Conservation (phyloP, 2,329 filamentous ascomycete species). For the Colletotrichum paranaense region DNA sequence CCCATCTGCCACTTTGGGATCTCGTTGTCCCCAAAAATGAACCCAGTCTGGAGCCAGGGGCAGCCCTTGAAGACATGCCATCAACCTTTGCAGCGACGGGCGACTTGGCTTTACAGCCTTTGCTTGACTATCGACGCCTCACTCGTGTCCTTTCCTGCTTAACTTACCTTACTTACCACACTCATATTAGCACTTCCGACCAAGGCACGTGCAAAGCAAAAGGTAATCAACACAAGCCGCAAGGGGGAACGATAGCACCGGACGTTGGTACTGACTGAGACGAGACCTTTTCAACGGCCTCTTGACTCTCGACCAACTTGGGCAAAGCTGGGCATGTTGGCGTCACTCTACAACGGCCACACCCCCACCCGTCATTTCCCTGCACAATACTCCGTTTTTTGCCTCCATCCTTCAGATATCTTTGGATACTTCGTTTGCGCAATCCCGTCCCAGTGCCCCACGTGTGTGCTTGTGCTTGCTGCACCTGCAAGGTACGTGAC, state of each 20-base stretch:
- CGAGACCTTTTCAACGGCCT: slow-evolving; percentile 5
- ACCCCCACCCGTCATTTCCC: slow-evolving; percentile 12
- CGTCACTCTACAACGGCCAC: not conserved
- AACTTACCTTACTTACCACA: not conserved
- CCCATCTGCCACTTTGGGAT: slow-evolving; percentile 10
- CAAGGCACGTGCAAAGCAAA: too few relatives aligned
- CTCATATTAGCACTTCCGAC: not conserved
- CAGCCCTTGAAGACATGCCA: not conserved
- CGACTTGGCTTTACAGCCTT: not conserved
- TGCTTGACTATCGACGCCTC: not conserved
- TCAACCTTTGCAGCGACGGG: not conserved
- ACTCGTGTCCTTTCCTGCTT: not conserved
- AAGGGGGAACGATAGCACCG: not conserved
- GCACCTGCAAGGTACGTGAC: not conserved
- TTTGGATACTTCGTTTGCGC: slow-evolving; percentile 20
- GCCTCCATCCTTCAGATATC: not conserved
- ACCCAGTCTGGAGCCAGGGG: slow-evolving; percentile 16
- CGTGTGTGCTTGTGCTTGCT: not conserved
- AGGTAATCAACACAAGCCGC: too few relatives aligned
- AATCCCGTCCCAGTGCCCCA: slow-evolving; percentile 22
- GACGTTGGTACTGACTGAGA: not conserved
- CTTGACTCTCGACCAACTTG: not conserved
- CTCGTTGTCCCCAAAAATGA: slow-evolving; percentile 13
- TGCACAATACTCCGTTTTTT: slow-evolving; percentile 1
- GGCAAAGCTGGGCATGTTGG: not conserved